Conservation (phyloP, 805 yeast species). For the Candida sonorensis region DNA sequence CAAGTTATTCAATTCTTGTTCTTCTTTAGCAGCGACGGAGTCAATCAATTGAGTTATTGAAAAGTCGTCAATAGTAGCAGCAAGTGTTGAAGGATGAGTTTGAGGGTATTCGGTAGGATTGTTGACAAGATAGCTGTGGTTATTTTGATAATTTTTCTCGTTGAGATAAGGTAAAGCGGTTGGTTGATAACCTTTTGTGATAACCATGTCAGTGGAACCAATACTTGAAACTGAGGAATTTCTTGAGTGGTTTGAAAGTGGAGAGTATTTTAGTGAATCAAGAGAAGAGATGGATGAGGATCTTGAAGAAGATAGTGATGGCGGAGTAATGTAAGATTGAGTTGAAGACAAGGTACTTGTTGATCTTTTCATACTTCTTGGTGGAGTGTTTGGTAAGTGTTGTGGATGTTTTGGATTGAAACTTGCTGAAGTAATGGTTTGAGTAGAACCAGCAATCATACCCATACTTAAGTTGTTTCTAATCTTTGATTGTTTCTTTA, state of each 20-base stretch:
- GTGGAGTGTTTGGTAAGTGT: constrained; percentile 1
- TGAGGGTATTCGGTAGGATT: too few species aligned
- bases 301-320: constrained; percentile 8
- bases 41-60: constrained; percentile 23
- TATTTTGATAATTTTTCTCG: constrained; percentile 3
- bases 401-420: neutral
- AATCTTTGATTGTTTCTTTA: constrained; percentile 25
- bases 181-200: constrained; percentile 5
- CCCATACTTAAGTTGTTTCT: constrained; percentile 24
- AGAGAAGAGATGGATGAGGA: constrained; percentile 15
- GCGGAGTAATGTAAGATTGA: constrained; percentile 1
- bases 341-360: neutral
- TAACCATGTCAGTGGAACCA: constrained; percentile 6
- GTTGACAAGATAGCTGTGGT: constrained; percentile 1
- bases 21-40: constrained; percentile 27
- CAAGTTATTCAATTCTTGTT: constrained; percentile 25
- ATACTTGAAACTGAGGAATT: constrained; percentile 26
- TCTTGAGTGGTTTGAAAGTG: too few species aligned
- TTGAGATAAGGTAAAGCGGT: constrained; percentile 2
- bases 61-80: constrained; percentile 13
- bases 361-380: constrained; percentile 1
- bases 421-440: constrained; percentile 17
- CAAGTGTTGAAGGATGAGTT: constrained; percentile 1
- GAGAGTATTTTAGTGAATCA: constrained; percentile 6
- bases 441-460: constrained; percentile 24